Conservation (phyloP, 176 grass and related monocot genomes). For the Poa annua region DNA sequence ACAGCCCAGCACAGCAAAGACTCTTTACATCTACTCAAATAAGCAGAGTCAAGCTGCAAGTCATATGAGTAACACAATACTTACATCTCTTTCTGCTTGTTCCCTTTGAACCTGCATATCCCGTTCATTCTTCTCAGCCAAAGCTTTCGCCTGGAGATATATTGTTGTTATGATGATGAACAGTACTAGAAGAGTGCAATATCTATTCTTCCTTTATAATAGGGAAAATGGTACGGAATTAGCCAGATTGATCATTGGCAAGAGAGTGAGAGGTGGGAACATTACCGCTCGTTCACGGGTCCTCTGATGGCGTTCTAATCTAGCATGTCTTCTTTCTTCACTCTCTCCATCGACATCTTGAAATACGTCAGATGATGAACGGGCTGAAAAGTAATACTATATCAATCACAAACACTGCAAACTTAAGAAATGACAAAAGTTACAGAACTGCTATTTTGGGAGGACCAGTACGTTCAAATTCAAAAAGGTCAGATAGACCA, state of each 20-base stretch:
- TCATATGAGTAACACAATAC: conserved; percentile 24
- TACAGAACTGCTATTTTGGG: conserved; percentile 11
- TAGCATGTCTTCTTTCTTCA: conserved; percentile 92
- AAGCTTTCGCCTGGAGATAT: conserved; percentile 67
- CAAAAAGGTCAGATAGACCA: conserved; percentile 87
- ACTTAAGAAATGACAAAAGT: conserved; percentile 11
- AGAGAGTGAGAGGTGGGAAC: neutral
- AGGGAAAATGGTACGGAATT: conserved; percentile 1
- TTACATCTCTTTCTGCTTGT: conserved; percentile 78
- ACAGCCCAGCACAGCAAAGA: too few relatives aligned
- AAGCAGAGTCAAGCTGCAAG: conserved; percentile 23
- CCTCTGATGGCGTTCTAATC: conserved; percentile 77
- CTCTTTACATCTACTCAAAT: neutral
- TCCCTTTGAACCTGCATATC: conserved; percentile 75
- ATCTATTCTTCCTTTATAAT: conserved; percentile 16
- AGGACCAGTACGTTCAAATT: conserved; percentile 69
- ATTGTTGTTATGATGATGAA: conserved; percentile 23
- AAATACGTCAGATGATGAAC: conserved; percentile 79
- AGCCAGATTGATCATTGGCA: neutral
- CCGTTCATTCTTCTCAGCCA: conserved; percentile 84
- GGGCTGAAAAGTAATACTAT: conserved; percentile 48
- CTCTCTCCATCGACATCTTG: conserved; percentile 93
- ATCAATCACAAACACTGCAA: neutral
- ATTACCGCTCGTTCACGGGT: conserved; percentile 80
- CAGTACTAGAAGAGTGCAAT: conserved; percentile 17